Evolutionary conservation across 2,329 filamentous ascomycete species (phyloP), one percentile per base, ranked within the genome.

Genomic region (Fusarium lyarnte): DNA sequence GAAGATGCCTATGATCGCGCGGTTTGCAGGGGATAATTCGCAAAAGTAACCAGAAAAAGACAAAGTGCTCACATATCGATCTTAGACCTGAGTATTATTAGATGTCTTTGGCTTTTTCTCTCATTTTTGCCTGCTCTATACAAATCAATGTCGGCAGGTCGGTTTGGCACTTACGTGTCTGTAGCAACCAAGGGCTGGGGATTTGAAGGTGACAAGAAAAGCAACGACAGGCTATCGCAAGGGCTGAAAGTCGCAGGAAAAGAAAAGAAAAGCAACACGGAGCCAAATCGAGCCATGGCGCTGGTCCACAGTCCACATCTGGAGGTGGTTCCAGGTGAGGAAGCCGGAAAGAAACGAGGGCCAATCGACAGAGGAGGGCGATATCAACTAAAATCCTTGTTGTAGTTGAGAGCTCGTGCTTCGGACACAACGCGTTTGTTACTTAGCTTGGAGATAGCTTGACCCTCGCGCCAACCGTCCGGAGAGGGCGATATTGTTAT

Each of bases 401-500:
- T 52, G 62, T 27, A 63, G 61, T 63, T 63, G 59, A 45, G 47
- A 61, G 62, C 53, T 74, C 52, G 62, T 66, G 46, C 66, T 73
- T 42, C 58, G 31, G 31, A 54, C 36, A 49, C 36, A 57, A 47
- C 57, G 46, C 58, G 33, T 46, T 63, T 61, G 19, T 63, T 73
- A 57, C 57, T 74, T 74, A 59, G 43, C 64, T 72, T 61, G 52
- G 43, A 57, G 53, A 59, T 47, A 74, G 49, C 60, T 63, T 66
- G 71, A 59, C 66, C 67, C 66, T 70, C 67, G 73, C 70, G 64
- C 74, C 67, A 64, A 58, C 53, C 29, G 19, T 49, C 53, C 75
- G 73, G 75, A 65, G 75, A 77, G 59, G 60, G 73, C 69, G 69
- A 74, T 72, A 58, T 67, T 76, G 72, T 64, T 52, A 77, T 69